Base-by-base conservation (phyloP, 2,329 filamentous ascomycete genomes). In the Neonectria coccinea region DNA sequence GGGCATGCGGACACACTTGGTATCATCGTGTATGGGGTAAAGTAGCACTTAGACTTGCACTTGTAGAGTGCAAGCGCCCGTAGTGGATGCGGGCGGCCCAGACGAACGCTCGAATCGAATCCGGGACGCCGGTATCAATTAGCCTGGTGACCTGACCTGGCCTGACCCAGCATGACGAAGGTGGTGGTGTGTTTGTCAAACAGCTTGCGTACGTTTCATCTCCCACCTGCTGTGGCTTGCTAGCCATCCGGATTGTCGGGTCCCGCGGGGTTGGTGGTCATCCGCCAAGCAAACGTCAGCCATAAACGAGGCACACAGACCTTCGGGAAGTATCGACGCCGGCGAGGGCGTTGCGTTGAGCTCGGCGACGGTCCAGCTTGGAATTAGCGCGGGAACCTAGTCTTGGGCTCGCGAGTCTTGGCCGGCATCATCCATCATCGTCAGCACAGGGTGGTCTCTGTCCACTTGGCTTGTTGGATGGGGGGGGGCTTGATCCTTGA, bases 281-380 rank as follows among this genome's bases (percentile, higher is more conserved):
- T 27, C 41, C 29, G 60, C 68, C 57, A 61, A 42, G 61, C 14
- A 16, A 53, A 36, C 60, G 27, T 62, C 56, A 60, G 68, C 56
- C 53, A 52, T 16, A 27, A 11, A 11, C 3, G 47, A 59, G 58
- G 52, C 52, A 63, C 14, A 39, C 36, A n/a, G 36, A 8, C 36
- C 16, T 16, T 39, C 36, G 5, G 36, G 36, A 39, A 16, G 36
- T 16, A 39, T n/a, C 36, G 22, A 22, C 22, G 22, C 22, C 22
- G 22, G 22, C 22, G 36, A 39, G 36, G 58, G 57, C 42, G 58
- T 36, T 39, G 59, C 31, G 31, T 36, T 59, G 31, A 54, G 60
- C 42, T 25, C 11, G 29, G 33, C 12, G 50, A 53, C 11, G 50
- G 36, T 39, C 14, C 36, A n/a, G 36, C 36, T 11, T 44, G 16